Evolutionary conservation across 163 green algal species (phyloP), one percentile per base, ranked within the genome.

Genomic region (Chlorella variabilis): DNA sequence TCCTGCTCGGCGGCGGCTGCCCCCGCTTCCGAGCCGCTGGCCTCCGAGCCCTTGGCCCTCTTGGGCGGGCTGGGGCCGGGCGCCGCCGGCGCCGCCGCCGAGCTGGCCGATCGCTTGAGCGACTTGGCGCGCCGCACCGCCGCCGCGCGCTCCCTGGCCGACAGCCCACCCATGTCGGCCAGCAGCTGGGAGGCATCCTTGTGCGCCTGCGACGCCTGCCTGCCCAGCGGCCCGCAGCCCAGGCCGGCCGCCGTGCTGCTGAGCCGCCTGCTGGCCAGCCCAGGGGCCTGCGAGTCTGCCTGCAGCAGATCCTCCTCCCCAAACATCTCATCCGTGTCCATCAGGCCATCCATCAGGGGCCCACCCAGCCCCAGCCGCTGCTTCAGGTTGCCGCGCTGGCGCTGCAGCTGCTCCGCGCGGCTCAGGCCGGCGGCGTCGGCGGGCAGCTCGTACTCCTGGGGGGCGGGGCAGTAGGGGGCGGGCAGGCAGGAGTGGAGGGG

Each of bases 251-350:
- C 29, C 41, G 39, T 49, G 38, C 77, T n/a, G 54, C 65, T 41
- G 33, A n/a, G n/a, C n/a, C n/a, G n/a, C n/a, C n/a, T n/a, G n/a
- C n/a, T n/a, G n/a, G n/a, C n/a, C n/a, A n/a, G n/a, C n/a, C n/a
- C n/a, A n/a, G 20, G 36, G 4, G 5, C 65, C 5, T 41, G 29
- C 39, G 38, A 34, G 38, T 15, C 39, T 2, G 66, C 66, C 41
- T 68, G 56, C 71, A 90, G 62, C 18, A 97, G 78, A 77, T 97
- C 93, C 33, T 93, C 90, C 39, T 97, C 93, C 3, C 81, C 66
- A 7, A 97, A 74, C 31, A 96, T 71, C 1, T 93, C 89, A 9
- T 87, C 78, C 1, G 92, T 92, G 85, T 96, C 89, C 68, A 96
- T 81, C 15, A 95, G 66, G 20, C 68, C 73, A 15, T 90, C 88